Conservation (phyloP, 225 moss, liverwort and hornwort genomes). For the Physcomitrium patens region DNA sequence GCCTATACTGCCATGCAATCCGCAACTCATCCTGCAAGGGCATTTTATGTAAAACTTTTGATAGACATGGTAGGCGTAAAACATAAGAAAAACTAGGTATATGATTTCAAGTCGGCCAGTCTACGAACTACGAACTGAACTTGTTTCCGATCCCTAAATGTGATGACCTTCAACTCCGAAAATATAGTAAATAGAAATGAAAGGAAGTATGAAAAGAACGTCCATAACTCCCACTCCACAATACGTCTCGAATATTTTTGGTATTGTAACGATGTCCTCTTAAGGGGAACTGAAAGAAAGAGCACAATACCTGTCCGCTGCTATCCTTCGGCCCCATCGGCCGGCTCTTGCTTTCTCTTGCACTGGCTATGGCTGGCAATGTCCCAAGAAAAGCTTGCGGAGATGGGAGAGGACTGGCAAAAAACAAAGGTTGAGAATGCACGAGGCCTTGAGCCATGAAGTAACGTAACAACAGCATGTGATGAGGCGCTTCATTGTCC, state of each 20-base stretch:
- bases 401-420: slow-evolving; percentile 77
- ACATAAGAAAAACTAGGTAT: not conserved
- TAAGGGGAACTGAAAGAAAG: not conserved
- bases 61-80: slow-evolving; percentile 12
- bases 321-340: slow-evolving; percentile 36
- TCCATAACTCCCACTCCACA: not conserved
- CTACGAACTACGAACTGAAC: not conserved
- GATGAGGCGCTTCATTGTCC: slow-evolving; percentile 93
- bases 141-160: not conserved
- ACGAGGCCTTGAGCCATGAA: slow-evolving; percentile 95
- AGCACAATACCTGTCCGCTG: slow-evolving; percentile 44
- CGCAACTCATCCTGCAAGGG: slow-evolving; percentile 78
- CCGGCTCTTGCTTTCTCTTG: slow-evolving; percentile 57
- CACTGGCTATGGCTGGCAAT: slow-evolving; percentile 66
- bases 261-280: slow-evolving; percentile 6
- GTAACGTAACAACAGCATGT: slow-evolving; percentile 86
- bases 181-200: too few relatives aligned
- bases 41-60: not conserved
- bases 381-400: slow-evolving; percentile 85
- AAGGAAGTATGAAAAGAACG: slow-evolving; percentile 6
- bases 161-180: not conserved
- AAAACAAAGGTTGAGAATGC: slow-evolving; percentile 83
- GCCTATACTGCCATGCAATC: slow-evolving; percentile 96
- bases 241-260: not conserved
- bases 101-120: not conserved